Evolutionary conservation across 805 yeast species (phyloP).

Genomic region (Candida mattraensis): DNA sequence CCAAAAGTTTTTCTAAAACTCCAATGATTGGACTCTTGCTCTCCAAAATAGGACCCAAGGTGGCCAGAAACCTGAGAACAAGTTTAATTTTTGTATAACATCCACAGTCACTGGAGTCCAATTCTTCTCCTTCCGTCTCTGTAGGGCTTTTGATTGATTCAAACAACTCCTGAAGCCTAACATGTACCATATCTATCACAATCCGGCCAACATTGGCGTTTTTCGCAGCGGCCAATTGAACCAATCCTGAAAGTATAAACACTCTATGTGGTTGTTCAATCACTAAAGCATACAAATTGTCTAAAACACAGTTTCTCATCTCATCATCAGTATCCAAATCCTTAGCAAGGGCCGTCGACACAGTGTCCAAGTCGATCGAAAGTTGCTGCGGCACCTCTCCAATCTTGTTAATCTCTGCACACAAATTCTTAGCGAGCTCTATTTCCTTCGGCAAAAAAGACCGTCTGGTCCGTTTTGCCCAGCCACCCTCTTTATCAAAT

Average conservation of each 20-base stretch:
- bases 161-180: conserved; percentile 57
- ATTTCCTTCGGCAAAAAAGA: conserved; percentile 19
- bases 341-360: conserved; percentile 63
- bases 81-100: conserved; percentile 72
- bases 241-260: conserved; percentile 64
- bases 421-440: conserved; percentile 45
- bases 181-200: conserved; percentile 67
- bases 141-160: conserved; percentile 26
- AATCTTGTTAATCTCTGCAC: conserved; percentile 53
- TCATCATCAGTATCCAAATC: conserved; percentile 64
- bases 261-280: conserved; percentile 92
- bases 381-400: conserved; percentile 48
- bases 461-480: conserved; percentile 18
- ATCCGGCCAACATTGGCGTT: conserved; percentile 66
- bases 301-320: conserved; percentile 57
- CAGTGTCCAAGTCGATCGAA: conserved; percentile 57
- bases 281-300: conserved; percentile 65
- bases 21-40: conserved; percentile 38
- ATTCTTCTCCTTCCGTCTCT: conserved; percentile 22
- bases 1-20: conserved; percentile 54
- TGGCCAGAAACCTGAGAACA: conserved; percentile 65
- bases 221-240: conserved; percentile 64
- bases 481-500: background rate
- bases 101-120: conserved; percentile 44
- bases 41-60: conserved; percentile 63